Base-by-base conservation (phyloP, 352 stramenopile species). In the Phytophthora cactorum region DNA sequence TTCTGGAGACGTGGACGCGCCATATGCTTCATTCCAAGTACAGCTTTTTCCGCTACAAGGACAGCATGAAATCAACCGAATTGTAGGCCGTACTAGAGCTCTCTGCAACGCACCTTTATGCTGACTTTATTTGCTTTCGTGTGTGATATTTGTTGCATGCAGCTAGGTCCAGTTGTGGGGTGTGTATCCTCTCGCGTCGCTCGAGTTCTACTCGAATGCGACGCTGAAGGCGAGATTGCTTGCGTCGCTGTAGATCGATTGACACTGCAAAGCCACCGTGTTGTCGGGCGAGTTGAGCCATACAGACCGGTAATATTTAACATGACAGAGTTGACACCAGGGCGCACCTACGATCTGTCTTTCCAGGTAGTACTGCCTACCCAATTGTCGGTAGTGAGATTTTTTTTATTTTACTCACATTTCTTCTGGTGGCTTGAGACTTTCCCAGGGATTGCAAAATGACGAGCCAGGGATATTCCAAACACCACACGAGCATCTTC, bases 151-250 rank as follows among this genome's bases (percentile, higher is more conserved):
- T 64, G 22, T 61, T 39, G 17, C n/a, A 43, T 41, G 14, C 29
- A 85, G 70, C 34, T 89, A 14, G 81, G 79, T 17, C 81, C 81
- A 17, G 54, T 88, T 12, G 54, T 89, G 17, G 81, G 81, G 14
- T 75, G 58, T 25, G 77, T 86, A 5, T 69, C 77, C 0, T 45
- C 60, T 59, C 65, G 52, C 1, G 49, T 54, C 1, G 77, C 75
- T 46, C 62, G 58, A 31, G 70, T 88, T 36, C 53, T 88, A 28
- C 52, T 90, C 25, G 81, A 87, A 61, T 73, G 70, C 14, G 72
- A 82, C 32, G 56, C 52, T 39, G 79, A 84, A 38, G 59, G 56
- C 4, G 59, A 82, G 11, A 31, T 88, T 15, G 25, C 52, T 36
- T 88, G 81, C 25, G 51, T 82, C 0, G 55, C 77, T 60, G 75